Conservation (phyloP, 2,329 filamentous ascomycete genomes). For the Berkeleyomyces rouxiae region DNA sequence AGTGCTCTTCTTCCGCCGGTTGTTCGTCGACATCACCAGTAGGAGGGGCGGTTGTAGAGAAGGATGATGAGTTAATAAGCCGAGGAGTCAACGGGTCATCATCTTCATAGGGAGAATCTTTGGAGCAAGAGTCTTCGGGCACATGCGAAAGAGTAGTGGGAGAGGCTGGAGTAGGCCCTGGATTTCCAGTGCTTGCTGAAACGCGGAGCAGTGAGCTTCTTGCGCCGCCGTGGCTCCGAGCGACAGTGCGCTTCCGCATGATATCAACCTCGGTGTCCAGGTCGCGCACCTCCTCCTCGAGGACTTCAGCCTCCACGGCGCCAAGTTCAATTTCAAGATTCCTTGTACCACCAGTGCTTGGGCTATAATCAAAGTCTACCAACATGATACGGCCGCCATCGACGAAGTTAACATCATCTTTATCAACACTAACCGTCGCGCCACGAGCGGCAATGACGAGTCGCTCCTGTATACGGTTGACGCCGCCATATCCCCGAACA, state of each 20-base stretch:
- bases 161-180: not conserved
- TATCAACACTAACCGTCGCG: conserved; percentile 45
- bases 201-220: conserved; percentile 32
- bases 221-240: conserved; percentile 37
- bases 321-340: conserved; percentile 57
- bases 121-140: not conserved
- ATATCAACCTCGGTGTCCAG: conserved; percentile 66
- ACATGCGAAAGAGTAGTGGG: not conserved
- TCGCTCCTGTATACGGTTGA: conserved; percentile 33
- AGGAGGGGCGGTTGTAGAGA: not conserved
- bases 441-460: conserved; percentile 59
- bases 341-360: conserved; percentile 39
- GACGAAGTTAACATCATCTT: conserved; percentile 58
- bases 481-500: conserved; percentile 39
- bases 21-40: conserved; percentile 6
- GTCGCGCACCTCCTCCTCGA: conserved; percentile 59
- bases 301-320: conserved; percentile 46
- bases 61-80: conserved; percentile 20
- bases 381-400: conserved; percentile 60
- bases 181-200: conserved; percentile 22
- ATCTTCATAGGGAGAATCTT: conserved; percentile 16
- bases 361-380: conserved; percentile 54
- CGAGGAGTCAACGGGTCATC: conserved; percentile 37
- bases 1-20: conserved; percentile 13
- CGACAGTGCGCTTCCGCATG: conserved; percentile 56